Evolutionary conservation across 2,329 filamentous ascomycete genomes (phyloP), one percentile per base, ranked within the genome.

Genomic region (Sporothrix brasiliensis): DNA sequence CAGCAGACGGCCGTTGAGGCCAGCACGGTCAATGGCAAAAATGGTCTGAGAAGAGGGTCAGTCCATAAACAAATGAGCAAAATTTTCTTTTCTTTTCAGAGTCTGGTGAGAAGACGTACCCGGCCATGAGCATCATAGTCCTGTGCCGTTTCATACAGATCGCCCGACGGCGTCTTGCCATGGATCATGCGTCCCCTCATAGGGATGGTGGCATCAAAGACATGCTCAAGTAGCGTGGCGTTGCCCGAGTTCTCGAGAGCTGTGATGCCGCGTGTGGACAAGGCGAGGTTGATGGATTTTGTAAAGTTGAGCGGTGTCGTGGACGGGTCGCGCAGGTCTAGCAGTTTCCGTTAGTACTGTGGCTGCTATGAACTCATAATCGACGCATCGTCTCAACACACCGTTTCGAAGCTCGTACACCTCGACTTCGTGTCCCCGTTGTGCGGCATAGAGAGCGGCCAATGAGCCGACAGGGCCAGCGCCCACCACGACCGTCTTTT

Each of bases 151-250:
- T 94, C 89, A 76, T 89, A 92, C 61, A 96, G 80, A 30, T 87
- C 80, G 4, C 92, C 92, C 21, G 85, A 82, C 10, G 86, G 83
- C 24, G 84, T 83, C 75, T 83, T 84, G 47, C 92, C 89, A 77
- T 99, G 95, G 73, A 99, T 96, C 95, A 99, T 99, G 34, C 95
- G 92, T 14, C 94, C 95, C 78, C 91, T 85, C 93, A 99, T 97
- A 13, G 94, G 94, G 72, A 98, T 93, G 0, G 94, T 94, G 67
- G 90, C 88, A 0, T 83, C 83, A 76, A 97, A 85, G 44, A 98
- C 88, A 75, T 89, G 85, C 14, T 94, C 85, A 44, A 97, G 83
- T 49, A 98, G 85, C 3, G 84, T 85, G 3, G 87, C 81, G 44
- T 89, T 86, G 34, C 88, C 87, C 1, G 92, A 88, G 75, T 91